phyloP scores from a whole-genome alignment of 371 early-diverging fungal species.

The Circinella minor region DNA sequence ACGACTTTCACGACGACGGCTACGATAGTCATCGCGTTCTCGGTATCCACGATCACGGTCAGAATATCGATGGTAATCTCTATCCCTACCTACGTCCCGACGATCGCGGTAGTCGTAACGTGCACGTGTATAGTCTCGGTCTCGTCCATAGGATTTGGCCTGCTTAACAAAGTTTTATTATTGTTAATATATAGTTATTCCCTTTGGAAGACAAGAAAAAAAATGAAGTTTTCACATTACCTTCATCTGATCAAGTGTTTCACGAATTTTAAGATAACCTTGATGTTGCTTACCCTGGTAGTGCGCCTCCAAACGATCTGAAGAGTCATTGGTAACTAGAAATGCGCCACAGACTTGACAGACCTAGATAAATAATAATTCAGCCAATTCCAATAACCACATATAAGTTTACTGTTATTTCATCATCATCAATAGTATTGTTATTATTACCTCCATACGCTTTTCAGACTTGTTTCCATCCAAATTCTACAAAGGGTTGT shows the following conservation, averaged over 20 bases:
- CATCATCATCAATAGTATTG: not conserved
- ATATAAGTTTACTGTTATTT: not conserved
- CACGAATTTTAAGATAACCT: constrained; percentile 83
- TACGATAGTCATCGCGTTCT: constrained; percentile 36
- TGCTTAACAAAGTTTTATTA: not conserved
- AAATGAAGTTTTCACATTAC: constrained; percentile 21
- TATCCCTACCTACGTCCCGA: constrained; percentile 59
- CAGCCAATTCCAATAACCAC: not conserved
- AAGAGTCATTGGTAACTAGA: constrained; percentile 83
- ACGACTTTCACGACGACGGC: constrained; percentile 32
- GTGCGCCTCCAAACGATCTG: constrained; percentile 86
- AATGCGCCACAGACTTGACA: constrained; percentile 92
- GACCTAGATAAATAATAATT: constrained; percentile 67
- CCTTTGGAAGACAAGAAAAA: not conserved
- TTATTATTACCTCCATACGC: constrained; percentile 18
- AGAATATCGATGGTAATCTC: constrained; percentile 57
- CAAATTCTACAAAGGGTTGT: constrained; percentile 4
- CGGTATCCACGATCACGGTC: constrained; percentile 52
- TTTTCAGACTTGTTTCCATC: constrained; percentile 23
- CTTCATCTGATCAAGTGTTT: constrained; percentile 79
- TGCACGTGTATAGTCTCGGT: constrained; percentile 45
- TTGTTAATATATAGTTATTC: not conserved
- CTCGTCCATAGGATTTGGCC: constrained; percentile 16
- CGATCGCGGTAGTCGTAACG: constrained; percentile 57
- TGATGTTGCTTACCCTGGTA: constrained; percentile 89